These are phyloP conservation scores for Colletotrichum agaves DNA, from an alignment of 2,329 filamentous ascomycete genomes.

Conservation along the genomic window DNA sequence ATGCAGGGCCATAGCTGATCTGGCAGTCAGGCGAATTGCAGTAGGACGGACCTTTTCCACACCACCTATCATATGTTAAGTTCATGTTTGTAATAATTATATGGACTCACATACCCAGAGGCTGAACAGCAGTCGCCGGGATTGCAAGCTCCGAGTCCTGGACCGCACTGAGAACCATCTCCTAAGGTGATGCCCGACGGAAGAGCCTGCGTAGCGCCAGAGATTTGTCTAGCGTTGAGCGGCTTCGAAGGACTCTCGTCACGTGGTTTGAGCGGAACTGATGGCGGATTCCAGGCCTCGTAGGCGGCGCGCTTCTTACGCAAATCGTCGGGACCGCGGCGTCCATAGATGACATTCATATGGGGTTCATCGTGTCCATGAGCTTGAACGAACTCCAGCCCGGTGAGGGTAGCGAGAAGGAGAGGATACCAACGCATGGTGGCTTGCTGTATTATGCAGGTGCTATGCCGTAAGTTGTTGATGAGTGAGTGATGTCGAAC, in stretches of 20 bases:
- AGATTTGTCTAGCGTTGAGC: slow-evolving; percentile 38
- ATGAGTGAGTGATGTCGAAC: not conserved
- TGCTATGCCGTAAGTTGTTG: not conserved
- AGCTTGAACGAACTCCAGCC: slow-evolving; percentile 43
- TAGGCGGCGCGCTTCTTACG: slow-evolving; percentile 31
- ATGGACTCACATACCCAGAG: slow-evolving; percentile 42
- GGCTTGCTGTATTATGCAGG: not conserved
- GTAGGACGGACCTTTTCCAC: slow-evolving; percentile 44
- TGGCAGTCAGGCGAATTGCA: slow-evolving; percentile 45
- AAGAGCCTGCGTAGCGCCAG: not conserved
- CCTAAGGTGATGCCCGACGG: not conserved
- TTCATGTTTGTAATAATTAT: not conserved
- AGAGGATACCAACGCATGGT: slow-evolving; percentile 43
- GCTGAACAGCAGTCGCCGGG: slow-evolving; percentile 48
- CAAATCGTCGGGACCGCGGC: slow-evolving; percentile 8
- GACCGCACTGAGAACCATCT: slow-evolving; percentile 43
- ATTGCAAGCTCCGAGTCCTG: slow-evolving; percentile 44
- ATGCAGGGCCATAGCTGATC: slow-evolving; percentile 43
- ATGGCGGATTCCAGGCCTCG: slow-evolving; percentile 43
- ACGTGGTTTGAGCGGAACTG: slow-evolving; percentile 37
- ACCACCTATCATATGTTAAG: slow-evolving; percentile 29
- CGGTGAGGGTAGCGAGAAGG: slow-evolving; percentile 42
- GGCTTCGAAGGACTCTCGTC: not conserved
- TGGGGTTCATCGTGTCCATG: slow-evolving; percentile 41
- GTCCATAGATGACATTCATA: slow-evolving; percentile 26